A percentile compares a stretch with the other conserved stretches of the same genome.
Evolutionary conservation across 1,284 basidiomycete genomes (phyloP).

Genomic region (Takashimella tepidaria): DNA sequence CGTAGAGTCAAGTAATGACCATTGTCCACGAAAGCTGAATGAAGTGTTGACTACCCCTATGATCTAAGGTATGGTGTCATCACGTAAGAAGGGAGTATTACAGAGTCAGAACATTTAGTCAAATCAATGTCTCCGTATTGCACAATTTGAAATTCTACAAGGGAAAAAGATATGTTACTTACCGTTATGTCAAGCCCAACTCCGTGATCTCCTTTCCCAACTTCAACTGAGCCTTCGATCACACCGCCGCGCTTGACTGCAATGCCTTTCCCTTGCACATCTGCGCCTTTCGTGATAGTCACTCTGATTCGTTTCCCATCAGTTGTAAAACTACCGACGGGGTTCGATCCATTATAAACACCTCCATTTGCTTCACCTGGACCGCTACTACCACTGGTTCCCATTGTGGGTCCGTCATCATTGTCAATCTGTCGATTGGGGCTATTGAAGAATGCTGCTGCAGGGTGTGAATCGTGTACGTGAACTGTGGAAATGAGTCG

Average conservation of each 20-base stretch:
- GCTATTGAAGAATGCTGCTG: constrained; percentile 28
- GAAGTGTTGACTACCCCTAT: constrained; percentile 27
- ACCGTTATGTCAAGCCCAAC: constrained; percentile 28
- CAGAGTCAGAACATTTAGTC: too few species aligned
- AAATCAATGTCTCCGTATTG: too few species aligned
- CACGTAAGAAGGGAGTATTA: not conserved
- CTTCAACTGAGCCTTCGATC: constrained; percentile 25
- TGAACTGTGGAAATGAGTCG: constrained; percentile 34
- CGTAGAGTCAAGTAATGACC: constrained; percentile 31
- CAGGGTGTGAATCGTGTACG: constrained; percentile 28
- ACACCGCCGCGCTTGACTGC: constrained; percentile 17
- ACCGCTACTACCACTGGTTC: not conserved
- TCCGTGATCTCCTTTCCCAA: constrained; percentile 33
- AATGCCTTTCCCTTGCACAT: constrained; percentile 3
- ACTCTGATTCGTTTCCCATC: constrained; percentile 17
- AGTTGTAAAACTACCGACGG: constrained; percentile 8
- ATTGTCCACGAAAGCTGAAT: constrained; percentile 35
- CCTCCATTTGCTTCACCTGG: not conserved
- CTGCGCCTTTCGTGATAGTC: not conserved
- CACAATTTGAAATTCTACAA: too few species aligned
- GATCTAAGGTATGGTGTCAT: constrained; percentile 13
- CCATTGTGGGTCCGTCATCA: not conserved
- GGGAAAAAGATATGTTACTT: too few species aligned
- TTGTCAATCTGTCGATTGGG: not conserved
- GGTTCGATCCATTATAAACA: too few species aligned